Percentiles rank a stretch among this genome's conserved stretches.
phyloP scores from a whole-genome alignment of 2,329 filamentous ascomycete genomes.

The Sclerotinia minor region DNA sequence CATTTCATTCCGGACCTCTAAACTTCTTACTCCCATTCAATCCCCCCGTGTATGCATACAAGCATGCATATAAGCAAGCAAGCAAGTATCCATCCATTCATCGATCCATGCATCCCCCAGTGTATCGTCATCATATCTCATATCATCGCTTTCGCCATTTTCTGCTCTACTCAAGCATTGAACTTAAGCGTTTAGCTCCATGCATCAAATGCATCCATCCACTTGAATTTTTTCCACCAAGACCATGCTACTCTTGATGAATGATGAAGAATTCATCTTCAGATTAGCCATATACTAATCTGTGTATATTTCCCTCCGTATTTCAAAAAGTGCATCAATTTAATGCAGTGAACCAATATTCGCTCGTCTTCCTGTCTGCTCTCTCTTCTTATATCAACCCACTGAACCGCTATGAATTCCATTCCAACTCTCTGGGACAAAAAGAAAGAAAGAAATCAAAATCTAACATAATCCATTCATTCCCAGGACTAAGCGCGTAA shows the following conservation, averaged over 20 bases:
- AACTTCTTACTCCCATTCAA: too few species aligned
- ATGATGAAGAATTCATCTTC: background rate
- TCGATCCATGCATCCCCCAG: constrained; percentile 6
- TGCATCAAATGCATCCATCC: background rate
- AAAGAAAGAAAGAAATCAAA: background rate
- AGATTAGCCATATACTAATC: background rate
- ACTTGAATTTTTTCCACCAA: background rate
- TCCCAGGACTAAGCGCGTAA: background rate
- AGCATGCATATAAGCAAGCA: background rate
- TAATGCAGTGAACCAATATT: background rate
- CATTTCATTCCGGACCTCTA: too few species aligned
- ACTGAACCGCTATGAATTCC: background rate
- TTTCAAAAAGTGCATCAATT: background rate
- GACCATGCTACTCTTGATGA: background rate
- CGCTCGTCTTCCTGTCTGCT: background rate
- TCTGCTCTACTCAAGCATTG: background rate
- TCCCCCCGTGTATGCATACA: background rate
- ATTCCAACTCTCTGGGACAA: background rate
- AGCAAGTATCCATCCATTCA: constrained; percentile 10
- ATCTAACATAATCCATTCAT: constrained; percentile 8
- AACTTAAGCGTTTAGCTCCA: background rate
- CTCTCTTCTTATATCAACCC: background rate
- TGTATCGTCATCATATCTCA: constrained; percentile 12
- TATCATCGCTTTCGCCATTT: background rate
- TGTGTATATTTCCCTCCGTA: background rate